phyloP scores from a whole-genome alignment of 345 rosid genomes.

The Camelina neglecta region DNA sequence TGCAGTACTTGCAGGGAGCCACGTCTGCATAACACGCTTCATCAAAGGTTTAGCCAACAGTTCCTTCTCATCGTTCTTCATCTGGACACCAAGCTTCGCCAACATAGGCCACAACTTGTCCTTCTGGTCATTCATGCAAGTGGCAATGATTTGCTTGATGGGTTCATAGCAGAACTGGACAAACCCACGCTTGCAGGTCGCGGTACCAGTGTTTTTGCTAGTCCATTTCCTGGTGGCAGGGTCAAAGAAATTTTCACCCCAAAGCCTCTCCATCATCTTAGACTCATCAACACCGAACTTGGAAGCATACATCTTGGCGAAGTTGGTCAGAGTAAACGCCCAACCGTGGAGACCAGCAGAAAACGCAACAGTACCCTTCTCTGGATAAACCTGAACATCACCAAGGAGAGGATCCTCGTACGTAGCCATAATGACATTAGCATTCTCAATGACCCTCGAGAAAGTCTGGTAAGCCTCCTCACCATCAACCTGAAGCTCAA shows the following conservation, averaged over 20 bases:
- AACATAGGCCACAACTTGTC: conserved; percentile 90
- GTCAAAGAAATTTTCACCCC: conserved; percentile 60
- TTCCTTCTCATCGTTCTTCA: conserved; percentile 83
- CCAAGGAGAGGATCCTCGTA: conserved; percentile 90
- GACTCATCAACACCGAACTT: conserved; percentile 79
- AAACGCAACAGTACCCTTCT: conserved; percentile 87
- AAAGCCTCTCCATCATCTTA: conserved; percentile 80
- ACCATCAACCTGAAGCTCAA: conserved; percentile 88
- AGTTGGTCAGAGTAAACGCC: conserved; percentile 82
- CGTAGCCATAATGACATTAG: conserved; percentile 86
- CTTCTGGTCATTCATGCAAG: conserved; percentile 88
- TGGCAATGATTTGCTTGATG: conserved; percentile 74
- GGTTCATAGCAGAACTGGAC: conserved; percentile 93
- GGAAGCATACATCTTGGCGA: conserved; percentile 86
- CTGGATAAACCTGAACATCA: conserved; percentile 79
- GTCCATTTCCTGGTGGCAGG: conserved; percentile 86
- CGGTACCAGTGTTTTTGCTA: conserved; percentile 65
- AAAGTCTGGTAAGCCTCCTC: conserved; percentile 89
- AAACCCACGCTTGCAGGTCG: conserved; percentile 84
- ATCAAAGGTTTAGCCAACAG: conserved; percentile 75
- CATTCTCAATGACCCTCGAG: conserved; percentile 79
- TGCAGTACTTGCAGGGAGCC: conserved; percentile 84
- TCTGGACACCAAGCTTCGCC: conserved; percentile 61
- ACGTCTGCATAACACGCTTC: conserved; percentile 94
- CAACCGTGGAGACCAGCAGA: conserved; percentile 89